Base-by-base conservation (phyloP, 1,139 yeast species). In the Blastobotrys arbuscula region DNA sequence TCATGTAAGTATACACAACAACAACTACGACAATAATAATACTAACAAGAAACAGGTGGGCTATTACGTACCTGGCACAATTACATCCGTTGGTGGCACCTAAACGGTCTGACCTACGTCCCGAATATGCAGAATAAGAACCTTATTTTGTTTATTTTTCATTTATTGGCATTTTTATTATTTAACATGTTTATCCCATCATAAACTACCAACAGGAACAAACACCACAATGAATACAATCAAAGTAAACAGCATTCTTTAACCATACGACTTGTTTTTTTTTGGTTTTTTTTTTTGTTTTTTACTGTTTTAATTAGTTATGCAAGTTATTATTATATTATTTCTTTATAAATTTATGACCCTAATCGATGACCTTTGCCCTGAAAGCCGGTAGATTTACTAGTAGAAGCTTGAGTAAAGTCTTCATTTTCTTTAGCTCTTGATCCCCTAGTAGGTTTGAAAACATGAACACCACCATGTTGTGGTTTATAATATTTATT, bases 31-130 rank as follows among this genome's bases (percentile, higher is more conserved):
- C 15, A 28, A 23, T 6, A 39, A 13, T 39, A 4, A 7, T 15
- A 16, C 12, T 40, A 19, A n/a, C 19, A 15, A 15, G 9, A 7
- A 20, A 23, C 45, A 52, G 61, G 63, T 62, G 96, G 96, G 96
- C 96, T 26, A 81, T 87, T 58, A 87, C 96, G 7, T 87, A 85
- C 61, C 70, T 87, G 56, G 79, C 82, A 31, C 92, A 84, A 63
- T 72, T 83, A 54, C 90, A 84, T 65, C 90, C 92, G 9, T 72
- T 84, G 61, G 88, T 82, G 53, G 81, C 78, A 18, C 90, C 90
- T 21, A 78, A 78, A 61, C 73, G 89, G 57, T 76, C 84, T 4
- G 87, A 83, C 58, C 69, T 83, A 62, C 76, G 89, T 64, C 87
- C 85, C 6, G 88, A 82, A 59, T 71, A 59, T 52, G 72, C 74